Percentiles rank a stretch among this genome's conserved stretches.
These are phyloP conservation scores for Aspergillus fischeri DNA, from an alignment of 2,329 filamentous ascomycete genomes.

Conservation along the genomic window DNA sequence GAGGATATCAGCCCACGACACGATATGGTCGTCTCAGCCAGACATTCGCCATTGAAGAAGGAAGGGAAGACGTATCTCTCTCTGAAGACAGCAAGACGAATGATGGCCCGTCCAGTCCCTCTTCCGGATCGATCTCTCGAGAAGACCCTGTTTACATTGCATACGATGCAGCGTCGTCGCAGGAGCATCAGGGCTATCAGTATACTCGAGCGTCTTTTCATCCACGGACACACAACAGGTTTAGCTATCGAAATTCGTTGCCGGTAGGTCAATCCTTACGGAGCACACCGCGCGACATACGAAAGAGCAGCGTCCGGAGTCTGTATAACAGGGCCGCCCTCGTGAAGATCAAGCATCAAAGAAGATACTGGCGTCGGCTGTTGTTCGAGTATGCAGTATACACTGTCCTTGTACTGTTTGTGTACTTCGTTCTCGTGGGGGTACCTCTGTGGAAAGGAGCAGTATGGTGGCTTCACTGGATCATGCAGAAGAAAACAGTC, in stretches of 20 bases:
- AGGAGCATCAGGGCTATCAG: neutral
- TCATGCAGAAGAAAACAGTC: conserved; percentile 39
- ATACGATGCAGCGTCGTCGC: neutral
- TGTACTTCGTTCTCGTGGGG: conserved; percentile 47
- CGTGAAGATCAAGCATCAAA: conserved; percentile 15
- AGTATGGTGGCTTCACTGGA: conserved; percentile 42
- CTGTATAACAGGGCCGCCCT: conserved; percentile 9
- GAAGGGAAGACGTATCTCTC: neutral
- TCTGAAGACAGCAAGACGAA: neutral
- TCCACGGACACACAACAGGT: neutral
- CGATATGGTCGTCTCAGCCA: neutral
- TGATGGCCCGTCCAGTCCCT: neutral
- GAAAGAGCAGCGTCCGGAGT: conserved; percentile 3
- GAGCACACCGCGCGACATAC: neutral
- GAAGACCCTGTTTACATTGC: neutral
- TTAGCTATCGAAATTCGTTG: neutral
- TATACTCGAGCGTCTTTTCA: neutral
- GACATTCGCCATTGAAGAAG: neutral
- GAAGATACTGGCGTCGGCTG: conserved; percentile 33
- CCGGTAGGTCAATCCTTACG: neutral
- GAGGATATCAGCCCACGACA: neutral
- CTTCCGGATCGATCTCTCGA: neutral
- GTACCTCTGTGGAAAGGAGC: conserved; percentile 45
- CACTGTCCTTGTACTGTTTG: conserved; percentile 32
- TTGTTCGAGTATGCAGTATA: conserved; percentile 40